Conservation (phyloP, 2,329 filamentous ascomycete species). For the Raffaelea ambrosiae region DNA sequence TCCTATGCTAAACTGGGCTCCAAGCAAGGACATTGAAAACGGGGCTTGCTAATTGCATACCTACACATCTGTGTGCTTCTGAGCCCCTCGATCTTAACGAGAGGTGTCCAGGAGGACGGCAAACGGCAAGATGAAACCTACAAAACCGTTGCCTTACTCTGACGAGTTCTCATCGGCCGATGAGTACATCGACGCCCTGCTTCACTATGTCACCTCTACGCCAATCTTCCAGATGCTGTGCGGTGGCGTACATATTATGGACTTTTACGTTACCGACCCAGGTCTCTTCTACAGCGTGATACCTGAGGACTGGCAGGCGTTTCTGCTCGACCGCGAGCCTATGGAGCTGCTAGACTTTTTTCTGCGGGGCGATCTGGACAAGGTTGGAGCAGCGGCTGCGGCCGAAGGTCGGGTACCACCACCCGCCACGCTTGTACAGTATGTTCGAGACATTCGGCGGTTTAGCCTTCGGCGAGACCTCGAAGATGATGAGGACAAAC, state of each 20-base stretch:
- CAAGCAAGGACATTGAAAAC: no score
- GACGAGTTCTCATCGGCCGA: constrained; percentile 63
- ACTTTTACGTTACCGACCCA: constrained; percentile 84
- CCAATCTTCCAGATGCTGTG: constrained; percentile 80
- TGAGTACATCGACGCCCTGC: constrained; percentile 68
- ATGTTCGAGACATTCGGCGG: constrained; percentile 62
- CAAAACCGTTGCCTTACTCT: constrained; percentile 54
- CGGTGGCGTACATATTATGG: constrained; percentile 92
- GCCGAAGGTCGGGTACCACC: constrained; percentile 19
- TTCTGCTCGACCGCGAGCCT: constrained; percentile 62
- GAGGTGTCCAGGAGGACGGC: no score
- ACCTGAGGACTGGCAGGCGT: constrained; percentile 72
- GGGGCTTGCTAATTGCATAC: no score
- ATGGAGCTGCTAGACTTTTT: constrained; percentile 74
- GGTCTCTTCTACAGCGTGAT: constrained; percentile 73
- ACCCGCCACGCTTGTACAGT: constrained; percentile 56
- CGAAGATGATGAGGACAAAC: not conserved
- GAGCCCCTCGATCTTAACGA: no score
- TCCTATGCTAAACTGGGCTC: no score
- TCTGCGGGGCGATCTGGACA: constrained; percentile 63
- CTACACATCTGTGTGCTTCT: no score
- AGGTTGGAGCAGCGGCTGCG: constrained; percentile 13
- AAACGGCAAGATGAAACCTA: constrained; percentile 10
- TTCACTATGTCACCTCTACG: constrained; percentile 67
- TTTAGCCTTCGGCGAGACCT: constrained; percentile 61